These are phyloP conservation scores for Euphorbia lathyris DNA, from an alignment of 345 rosid species.

Conservation along the genomic window DNA sequence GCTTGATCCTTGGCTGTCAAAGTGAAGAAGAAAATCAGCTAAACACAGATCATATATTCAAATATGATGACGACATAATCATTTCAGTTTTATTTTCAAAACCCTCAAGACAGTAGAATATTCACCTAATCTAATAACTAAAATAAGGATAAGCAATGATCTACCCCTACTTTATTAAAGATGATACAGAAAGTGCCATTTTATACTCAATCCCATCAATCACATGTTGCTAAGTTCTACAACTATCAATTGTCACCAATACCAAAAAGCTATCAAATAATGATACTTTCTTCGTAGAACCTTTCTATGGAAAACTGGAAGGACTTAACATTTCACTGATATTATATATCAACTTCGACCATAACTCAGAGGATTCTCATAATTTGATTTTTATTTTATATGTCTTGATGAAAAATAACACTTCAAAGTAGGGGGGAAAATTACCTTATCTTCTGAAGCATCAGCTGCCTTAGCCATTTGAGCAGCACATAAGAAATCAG, in stretches of 20 bases:
- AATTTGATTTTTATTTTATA: too few species aligned
- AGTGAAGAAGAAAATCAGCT: not conserved
- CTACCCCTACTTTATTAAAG: not conserved
- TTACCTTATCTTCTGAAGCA: conserved; percentile 61
- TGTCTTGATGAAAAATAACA: not conserved
- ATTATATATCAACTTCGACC: not conserved
- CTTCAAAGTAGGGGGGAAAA: not conserved
- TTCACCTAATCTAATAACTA: not conserved
- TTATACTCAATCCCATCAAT: not conserved
- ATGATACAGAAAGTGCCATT: not conserved
- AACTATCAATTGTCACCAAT: not conserved
- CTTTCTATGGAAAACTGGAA: not conserved
- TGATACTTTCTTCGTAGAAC: not conserved
- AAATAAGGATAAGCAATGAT: not conserved
- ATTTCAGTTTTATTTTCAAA: not conserved
- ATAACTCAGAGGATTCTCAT: not conserved
- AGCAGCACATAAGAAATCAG: conserved; percentile 84
- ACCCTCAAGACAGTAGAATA: not conserved
- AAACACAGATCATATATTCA: not conserved
- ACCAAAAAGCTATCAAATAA: not conserved
- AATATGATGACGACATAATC: not conserved
- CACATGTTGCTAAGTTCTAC: not conserved
- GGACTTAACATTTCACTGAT: not conserved
- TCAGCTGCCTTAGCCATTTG: conserved; percentile 60
- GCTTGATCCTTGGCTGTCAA: conserved; percentile 40